Conservation (phyloP, 2,329 filamentous ascomycete species). For the Microcyclosporella mali region DNA sequence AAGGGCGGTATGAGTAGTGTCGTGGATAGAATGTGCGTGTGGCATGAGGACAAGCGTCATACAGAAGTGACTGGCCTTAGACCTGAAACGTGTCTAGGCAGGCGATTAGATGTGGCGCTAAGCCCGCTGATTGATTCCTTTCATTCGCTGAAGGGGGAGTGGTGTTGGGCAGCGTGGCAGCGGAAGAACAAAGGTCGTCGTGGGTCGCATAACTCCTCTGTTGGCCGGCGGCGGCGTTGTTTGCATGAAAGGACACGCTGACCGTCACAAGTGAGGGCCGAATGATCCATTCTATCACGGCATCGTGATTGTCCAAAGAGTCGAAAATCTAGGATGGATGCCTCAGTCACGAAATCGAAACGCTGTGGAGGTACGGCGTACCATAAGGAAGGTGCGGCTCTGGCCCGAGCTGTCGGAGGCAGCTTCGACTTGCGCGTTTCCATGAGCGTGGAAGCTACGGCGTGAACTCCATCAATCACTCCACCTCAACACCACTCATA, state of each 20-base stretch:
- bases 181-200: background rate
- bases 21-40: no score
- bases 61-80: background rate
- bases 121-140: background rate
- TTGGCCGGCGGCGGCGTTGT: background rate
- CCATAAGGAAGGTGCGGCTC: no score
- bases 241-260: background rate
- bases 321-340: no score
- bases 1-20: constrained; percentile 6
- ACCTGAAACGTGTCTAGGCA: constrained; percentile 1
- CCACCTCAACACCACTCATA: background rate
- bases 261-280: no score
- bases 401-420: constrained; percentile 1
- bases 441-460: background rate
- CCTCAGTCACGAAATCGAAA: no score
- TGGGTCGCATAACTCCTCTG: background rate
- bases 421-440: constrained; percentile 4
- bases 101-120: constrained; percentile 1
- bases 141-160: background rate
- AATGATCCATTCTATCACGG: no score
- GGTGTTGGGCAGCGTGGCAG: background rate
- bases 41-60: background rate
- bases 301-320: no score
- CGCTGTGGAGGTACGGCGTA: no score
- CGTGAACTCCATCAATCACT: background rate